Conservation (phyloP, 1,139 yeast species). For the Protomyces macrosporus region DNA sequence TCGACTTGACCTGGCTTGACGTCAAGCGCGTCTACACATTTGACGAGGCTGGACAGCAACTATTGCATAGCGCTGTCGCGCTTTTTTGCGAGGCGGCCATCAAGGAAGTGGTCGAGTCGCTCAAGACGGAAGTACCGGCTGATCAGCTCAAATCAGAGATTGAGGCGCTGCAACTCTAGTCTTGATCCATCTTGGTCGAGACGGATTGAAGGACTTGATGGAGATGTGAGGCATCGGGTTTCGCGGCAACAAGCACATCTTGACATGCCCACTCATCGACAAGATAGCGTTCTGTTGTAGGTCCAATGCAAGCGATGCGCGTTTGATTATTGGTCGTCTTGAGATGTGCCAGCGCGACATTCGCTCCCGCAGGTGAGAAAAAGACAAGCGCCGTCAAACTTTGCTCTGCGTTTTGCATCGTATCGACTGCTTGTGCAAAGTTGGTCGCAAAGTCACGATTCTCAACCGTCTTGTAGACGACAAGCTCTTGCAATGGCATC, state of each 20-base stretch:
- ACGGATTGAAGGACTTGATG: background rate
- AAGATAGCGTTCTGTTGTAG: conserved; percentile 74
- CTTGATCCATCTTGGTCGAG: background rate
- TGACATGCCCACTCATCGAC: conserved; percentile 45
- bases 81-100: conserved; percentile 12
- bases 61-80: background rate
- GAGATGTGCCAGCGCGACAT: conserved; percentile 45
- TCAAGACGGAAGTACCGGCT: background rate
- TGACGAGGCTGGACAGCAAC: conserved; percentile 1
- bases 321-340: conserved; percentile 39
- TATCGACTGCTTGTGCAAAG: conserved; percentile 1
- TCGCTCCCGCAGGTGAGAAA: conserved; percentile 88
- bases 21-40: background rate
- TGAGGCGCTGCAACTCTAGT: background rate
- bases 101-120: background rate
- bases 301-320: conserved; percentile 81
- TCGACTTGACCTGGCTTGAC: background rate
- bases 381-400: conserved; percentile 62
- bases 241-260: conserved; percentile 58
- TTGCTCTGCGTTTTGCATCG: conserved; percentile 26
- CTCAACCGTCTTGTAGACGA: conserved; percentile 7
- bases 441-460: conserved; percentile 14
- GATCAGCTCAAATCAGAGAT: background rate
- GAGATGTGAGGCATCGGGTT: conserved; percentile 10
- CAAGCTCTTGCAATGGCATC: conserved; percentile 29